Evolutionary conservation across 1,284 basidiomycete species (phyloP).

Genomic region (Gymnopus androsaceus): DNA sequence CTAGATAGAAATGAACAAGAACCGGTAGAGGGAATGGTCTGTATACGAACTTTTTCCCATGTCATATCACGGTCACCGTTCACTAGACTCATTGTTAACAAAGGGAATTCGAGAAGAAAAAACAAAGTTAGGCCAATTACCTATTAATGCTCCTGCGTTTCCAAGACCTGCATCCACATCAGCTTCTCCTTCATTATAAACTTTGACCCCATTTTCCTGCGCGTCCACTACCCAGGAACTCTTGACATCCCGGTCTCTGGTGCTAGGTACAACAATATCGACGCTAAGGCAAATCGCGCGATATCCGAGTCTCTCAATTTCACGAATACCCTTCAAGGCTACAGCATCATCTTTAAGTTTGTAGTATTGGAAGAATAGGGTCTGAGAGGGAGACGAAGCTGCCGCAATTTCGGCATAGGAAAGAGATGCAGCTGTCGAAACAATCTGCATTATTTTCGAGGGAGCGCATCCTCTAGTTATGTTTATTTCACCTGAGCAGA

Average conservation of each 20-base stretch:
- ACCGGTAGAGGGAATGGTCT: background rate
- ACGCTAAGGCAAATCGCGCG: constrained; percentile 91
- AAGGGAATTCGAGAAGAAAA: too few relatives aligned
- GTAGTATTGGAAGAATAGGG: constrained; percentile 87
- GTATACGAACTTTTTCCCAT: constrained; percentile 57
- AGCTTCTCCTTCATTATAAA: constrained; percentile 38
- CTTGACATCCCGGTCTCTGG: constrained; percentile 80
- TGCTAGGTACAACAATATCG: constrained; percentile 85
- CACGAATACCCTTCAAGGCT: constrained; percentile 72
- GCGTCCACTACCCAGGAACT: constrained; percentile 66
- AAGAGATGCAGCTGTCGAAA: constrained; percentile 85
- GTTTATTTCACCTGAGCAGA: constrained; percentile 73
- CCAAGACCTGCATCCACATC: constrained; percentile 43
- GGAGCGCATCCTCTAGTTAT: constrained; percentile 76
- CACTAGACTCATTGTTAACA: too few relatives aligned
- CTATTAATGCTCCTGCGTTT: constrained; percentile 65
- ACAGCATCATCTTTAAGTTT: constrained; percentile 74
- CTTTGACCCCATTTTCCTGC: constrained; percentile 48
- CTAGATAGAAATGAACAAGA: constrained; percentile 30
- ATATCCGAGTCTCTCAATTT: constrained; percentile 75
- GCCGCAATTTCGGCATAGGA: constrained; percentile 73
- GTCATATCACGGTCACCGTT: constrained; percentile 74
- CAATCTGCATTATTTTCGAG: constrained; percentile 82
- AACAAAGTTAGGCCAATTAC: too few relatives aligned
- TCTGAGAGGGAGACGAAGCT: constrained; percentile 59